phyloP scores from a whole-genome alignment of 176 grass and related monocot species.

The Carex scoparia region DNA sequence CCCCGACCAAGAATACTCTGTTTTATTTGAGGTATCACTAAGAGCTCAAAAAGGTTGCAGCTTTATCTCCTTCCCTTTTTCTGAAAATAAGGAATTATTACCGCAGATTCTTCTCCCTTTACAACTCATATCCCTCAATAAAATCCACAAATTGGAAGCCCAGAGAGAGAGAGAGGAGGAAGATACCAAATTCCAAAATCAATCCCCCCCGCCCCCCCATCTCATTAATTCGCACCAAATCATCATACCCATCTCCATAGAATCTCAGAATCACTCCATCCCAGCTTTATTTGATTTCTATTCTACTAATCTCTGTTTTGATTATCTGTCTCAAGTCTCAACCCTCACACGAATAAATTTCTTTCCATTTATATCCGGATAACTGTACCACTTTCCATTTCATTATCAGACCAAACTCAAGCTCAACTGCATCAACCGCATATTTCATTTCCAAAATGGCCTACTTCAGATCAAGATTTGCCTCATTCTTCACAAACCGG shows the following conservation, averaged over 20 bases:
- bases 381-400: neutral
- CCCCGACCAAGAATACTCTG: constrained; percentile 3
- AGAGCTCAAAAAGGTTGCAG: constrained; percentile 11
- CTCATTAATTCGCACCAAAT: neutral
- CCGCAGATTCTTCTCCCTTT: neutral
- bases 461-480: constrained; percentile 12
- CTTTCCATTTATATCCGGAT: neutral
- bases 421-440: neutral
- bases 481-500: constrained; percentile 51
- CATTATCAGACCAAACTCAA: neutral
- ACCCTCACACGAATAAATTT: neutral
- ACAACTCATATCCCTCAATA: constrained; percentile 5
- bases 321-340: neutral
- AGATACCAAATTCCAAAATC: neutral
- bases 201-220: too few relatives aligned
- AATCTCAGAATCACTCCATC: neutral
- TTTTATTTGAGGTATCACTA: neutral
- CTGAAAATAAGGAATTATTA: constrained; percentile 6
- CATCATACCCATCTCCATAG: neutral
- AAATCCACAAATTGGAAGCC: neutral
- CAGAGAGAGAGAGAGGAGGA: neutral
- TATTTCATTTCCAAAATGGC: constrained; percentile 11
- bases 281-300: neutral
- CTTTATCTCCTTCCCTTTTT: neutral
- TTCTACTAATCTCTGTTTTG: neutral